Evolutionary conservation across 139 green algal genomes (phyloP), one percentile per base, ranked within the genome.

Genomic region (Deuterostichococcus epilithicus): DNA sequence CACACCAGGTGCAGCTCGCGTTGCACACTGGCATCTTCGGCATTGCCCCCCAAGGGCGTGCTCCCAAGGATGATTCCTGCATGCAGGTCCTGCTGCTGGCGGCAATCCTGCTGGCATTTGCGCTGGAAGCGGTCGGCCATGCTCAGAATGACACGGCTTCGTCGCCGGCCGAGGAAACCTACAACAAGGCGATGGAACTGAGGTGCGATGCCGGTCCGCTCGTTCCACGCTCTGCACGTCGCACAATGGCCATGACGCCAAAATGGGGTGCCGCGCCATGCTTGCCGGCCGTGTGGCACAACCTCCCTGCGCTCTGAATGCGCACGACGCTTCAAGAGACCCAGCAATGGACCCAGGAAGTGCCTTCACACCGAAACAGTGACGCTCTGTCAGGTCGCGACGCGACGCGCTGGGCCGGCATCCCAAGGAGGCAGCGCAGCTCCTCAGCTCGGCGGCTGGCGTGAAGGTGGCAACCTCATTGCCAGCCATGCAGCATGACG

Each of bases 401-500:
- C 35, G 65, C 15, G 59, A 73, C 22, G 44, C 79, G 36, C 66
- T 38, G 0, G n/a, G 28, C 0, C 75, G 75, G 35, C 76, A 89
- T 28, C 70, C 84, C 32, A 72, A 76, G 4, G 52, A 76, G 37
- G 85, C 85, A 47, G 80, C 83, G 10, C 71, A 76, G 37, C 71
- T 89, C 38, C 73, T 90, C 23, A 77, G 76, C 22, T 67, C 75
- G 3, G 83, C 85, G 23, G 85, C 83, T 4, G 83, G 85, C n/a
- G 80, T 89, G 25, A 22, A 45, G 23, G 4, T 73, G 37, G 32
- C 32, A 2, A 25, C 13, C 18, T 39, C 30, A 35, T 5, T 65
- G 42, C 37, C 20, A 30, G 25, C 32, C n/a, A 58, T 42, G 42
- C 34, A 38, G 67, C 65, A n/a, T 35, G 34, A 52, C 63, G 72